Conservation (phyloP, 2,329 filamentous ascomycete genomes). For the Ceratocystis albifundus region DNA sequence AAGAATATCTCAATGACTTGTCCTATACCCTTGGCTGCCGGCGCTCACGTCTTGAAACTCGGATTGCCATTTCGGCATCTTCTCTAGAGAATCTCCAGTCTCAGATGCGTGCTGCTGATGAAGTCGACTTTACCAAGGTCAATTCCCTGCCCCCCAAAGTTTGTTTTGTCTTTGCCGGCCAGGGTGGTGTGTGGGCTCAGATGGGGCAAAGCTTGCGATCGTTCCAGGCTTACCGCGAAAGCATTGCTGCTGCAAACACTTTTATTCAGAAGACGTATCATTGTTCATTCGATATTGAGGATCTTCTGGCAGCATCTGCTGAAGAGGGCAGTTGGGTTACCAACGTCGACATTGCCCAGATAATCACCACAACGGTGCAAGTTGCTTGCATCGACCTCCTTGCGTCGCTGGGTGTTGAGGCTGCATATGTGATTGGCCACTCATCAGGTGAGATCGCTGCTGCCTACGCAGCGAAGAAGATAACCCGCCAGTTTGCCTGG, state of each 20-base stretch:
- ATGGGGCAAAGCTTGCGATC: slow-evolving; percentile 36
- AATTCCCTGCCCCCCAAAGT: slow-evolving; percentile 28
- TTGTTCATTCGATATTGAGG: slow-evolving; percentile 12
- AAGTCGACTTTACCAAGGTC: slow-evolving; percentile 27
- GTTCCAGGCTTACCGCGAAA: slow-evolving; percentile 34
- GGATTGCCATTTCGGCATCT: slow-evolving; percentile 28
- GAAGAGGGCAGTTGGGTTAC: slow-evolving; percentile 1
- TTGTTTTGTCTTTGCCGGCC: slow-evolving; percentile 36
- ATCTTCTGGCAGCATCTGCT: not conserved
- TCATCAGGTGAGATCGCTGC: slow-evolving; percentile 40
- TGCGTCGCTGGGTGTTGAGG: slow-evolving; percentile 29
- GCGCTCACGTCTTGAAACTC: slow-evolving; percentile 33
- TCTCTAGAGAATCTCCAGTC: slow-evolving; percentile 24
- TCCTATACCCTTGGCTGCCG: slow-evolving; percentile 38
- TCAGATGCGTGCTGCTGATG: slow-evolving; percentile 26
- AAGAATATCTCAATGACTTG: slow-evolving; percentile 31
- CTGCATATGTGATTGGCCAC: slow-evolving; percentile 34
- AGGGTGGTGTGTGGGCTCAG: slow-evolving; percentile 35
- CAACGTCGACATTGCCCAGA: slow-evolving; percentile 32
- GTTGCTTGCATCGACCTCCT: slow-evolving; percentile 36
- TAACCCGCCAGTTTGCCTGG: slow-evolving; percentile 33
- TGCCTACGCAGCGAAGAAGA: slow-evolving; percentile 32
- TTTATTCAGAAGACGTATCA: slow-evolving; percentile 25
- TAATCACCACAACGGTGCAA: slow-evolving; percentile 35
- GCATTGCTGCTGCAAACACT: slow-evolving; percentile 31